Evolutionary conservation across 768 basidiomycete genomes (phyloP), one percentile per base, ranked within the genome.

Genomic region (Boletellus ananiceps): DNA sequence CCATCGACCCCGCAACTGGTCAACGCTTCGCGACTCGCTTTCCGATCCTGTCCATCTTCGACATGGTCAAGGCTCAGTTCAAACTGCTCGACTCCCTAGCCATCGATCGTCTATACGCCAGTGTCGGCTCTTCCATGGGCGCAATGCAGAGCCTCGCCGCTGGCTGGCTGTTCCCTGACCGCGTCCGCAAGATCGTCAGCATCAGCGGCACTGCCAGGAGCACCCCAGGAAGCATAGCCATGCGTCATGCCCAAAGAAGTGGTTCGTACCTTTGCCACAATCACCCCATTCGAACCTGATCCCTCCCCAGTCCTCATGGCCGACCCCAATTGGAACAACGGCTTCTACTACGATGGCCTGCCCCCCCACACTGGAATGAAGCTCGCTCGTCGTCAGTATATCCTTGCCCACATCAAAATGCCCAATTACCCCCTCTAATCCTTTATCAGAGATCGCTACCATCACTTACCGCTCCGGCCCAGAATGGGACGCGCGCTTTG

Each of bases 291-390:
- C 21, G 2, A 5, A n/a, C 39, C 15, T 61, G 2, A 57, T 33
- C 38, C 46, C 27, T 25, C 5, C 42, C 19, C 36, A 97, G 96
- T 99, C 15, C 80, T 99, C 46, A 99, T 99, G 96, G 89, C 95
- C 2, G 96, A 99, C 69, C 95, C 95, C 0, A 97, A 98, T 55
- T 99, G 96, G 96, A 99, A 98, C 53, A 85, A 93, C 32, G 96
- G 96, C 4, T 98, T 95, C 69, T 99, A 99, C 66, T 99, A 99
- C 64, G 91, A 95, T 51, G 76, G 78, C 8, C 65, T 94, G n/a
- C 96, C 96, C 2, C 96, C 96, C 0, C 96, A 99, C 64, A 89
- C 84, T 1, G 96, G 96, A 25, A 97, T 99, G 93, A 99, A 99
- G 66, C 80, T 99, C 16, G 96, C 96, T 23, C 81, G 96, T 57